Base-by-base conservation (phyloP, 179 eudicot genomes). In the Silene vulgaris region DNA sequence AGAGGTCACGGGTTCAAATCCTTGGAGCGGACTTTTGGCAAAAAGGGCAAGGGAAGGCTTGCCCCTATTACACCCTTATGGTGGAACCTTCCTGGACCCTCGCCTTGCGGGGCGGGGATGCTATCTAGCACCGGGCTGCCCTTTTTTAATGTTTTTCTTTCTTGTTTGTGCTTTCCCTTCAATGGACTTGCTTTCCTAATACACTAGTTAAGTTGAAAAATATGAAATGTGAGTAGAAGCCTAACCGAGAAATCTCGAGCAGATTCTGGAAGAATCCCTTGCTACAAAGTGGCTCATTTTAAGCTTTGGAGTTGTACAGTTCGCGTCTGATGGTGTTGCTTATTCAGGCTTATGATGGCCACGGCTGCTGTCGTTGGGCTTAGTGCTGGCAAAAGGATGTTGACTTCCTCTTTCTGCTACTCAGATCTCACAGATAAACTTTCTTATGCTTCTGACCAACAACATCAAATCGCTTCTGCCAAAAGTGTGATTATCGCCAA, bases 321-420 rank as follows among this genome's bases (percentile, higher is more conserved):
- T 50, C 73, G 75, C 74, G 79, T 75, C 83, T 87, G 84, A 89
- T 83, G 87, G 76, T 86, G 81, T 74, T 81, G 83, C 78, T 77
- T 76, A 73, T 77, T 81, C 78, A 84, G 85, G 85, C 83, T 82
- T 76, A 91, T 75, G 86, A 90, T 92, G 93, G 88, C 87, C 75
- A 80, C 92, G 20, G 85, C 97, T 78, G 97, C 92, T 74, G 90
- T 92, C 76, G 81, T 91, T 67, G 97, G 98, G 74, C 89, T 91
- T 72, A 89, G 84, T 74, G 74, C 96, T 65, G 98, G 96, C 67
- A 86, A 90, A 77, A 87, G 96, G 82, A 88, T 90, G 69, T 77
- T 90, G 85, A 83, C 86, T 77, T 87, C 92, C 19, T 87, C 89
- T 71, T 88, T 82, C 78, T 79, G 70, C 80, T 85, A 87, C 77